phyloP scores from a whole-genome alignment of 495 filamentous ascomycete genomes.

The Saxispiralis lemnorum region DNA sequence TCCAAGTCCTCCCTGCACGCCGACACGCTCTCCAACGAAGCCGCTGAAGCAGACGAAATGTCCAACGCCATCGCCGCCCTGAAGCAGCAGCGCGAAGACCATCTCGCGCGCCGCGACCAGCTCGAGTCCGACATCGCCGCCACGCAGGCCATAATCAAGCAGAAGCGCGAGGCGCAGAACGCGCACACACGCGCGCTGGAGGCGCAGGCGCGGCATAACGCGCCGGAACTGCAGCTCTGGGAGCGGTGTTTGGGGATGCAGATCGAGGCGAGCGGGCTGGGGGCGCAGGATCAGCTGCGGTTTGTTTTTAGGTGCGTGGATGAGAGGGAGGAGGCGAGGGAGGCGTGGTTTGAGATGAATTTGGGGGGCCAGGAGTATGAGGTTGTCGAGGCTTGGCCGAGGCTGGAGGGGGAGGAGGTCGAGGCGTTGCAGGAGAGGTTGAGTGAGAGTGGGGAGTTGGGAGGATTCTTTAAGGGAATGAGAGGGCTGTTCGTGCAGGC shows the following conservation, averaged over 20 bases:
- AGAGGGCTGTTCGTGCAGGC: constrained; percentile 58
- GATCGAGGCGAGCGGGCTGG: constrained; percentile 63
- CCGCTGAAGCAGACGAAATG: constrained; percentile 75
- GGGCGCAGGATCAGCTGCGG: constrained; percentile 66
- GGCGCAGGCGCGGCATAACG: constrained; percentile 64
- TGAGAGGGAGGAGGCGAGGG: constrained; percentile 73
- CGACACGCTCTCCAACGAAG: constrained; percentile 69
- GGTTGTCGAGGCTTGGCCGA: constrained; percentile 59
- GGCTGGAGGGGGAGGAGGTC: constrained; percentile 50
- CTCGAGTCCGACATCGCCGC: constrained; percentile 63
- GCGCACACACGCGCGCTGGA: constrained; percentile 49
- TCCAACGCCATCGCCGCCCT: constrained; percentile 61
- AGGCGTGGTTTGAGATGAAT: constrained; percentile 84
- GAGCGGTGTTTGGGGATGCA: constrained; percentile 70
- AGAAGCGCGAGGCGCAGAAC: constrained; percentile 43
- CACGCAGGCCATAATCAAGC: constrained; percentile 50
- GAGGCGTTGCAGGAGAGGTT: constrained; percentile 54
- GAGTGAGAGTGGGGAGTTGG: constrained; percentile 73
- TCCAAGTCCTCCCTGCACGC: constrained; percentile 60
- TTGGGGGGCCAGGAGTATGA: constrained; percentile 68
- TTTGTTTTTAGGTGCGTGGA: constrained; percentile 80
- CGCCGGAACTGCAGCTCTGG: constrained; percentile 91
- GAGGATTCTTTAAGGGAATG: constrained; percentile 76
- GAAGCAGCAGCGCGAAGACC: constrained; percentile 55
- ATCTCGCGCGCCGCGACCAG: constrained; percentile 50